Base-by-base conservation (phyloP, 345 rosid genomes). In the Euphorbia pulcherrima region DNA sequence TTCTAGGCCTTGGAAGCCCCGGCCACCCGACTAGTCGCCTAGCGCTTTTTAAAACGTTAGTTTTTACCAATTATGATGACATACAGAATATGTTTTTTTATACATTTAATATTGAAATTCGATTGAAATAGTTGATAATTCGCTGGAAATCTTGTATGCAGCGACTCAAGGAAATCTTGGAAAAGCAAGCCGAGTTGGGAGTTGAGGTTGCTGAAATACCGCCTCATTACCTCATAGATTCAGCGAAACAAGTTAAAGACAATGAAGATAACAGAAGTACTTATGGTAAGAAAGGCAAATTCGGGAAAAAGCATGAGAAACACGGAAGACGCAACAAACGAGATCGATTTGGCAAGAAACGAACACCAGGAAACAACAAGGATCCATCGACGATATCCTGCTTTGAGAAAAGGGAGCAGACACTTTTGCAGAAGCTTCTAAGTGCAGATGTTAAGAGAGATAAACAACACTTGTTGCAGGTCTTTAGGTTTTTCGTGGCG, bases 151-250 rank as follows among this genome's bases (percentile, higher is more conserved):
- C 61, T 65, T 73, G n/a, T 58, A 40, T 78, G 78, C 84, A 94
- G 99, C 92, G 85, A 89, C 90, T 94, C 67, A 88, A 69, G 82
- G 88, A 92, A 67, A 79, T 94, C n/a, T 79, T 94, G 78, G 87
- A 86, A 47, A 88, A 86, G 92, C 99, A 94, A 74, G 96, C 89
- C 23, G 93, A 89, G 79, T 76, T 94, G 72, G 97, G 96, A 58
- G 83, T 86, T 73, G 96, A 89, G 81, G 93, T 91, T 68, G 97
- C 97, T 56, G 99, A 94, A 81, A 75, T 94, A 73, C 96, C 96
- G 11, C 77, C 89, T 13, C 72, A 83, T 64, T 91, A 94, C 80
- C 75, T 91, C 21, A 73, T 72, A 17, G 89, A 83, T 62, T 77
- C 77, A 47, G 79, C 71, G 77, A 84, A 72, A 59, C 83, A 56